A percentile compares a stretch with the other conserved stretches of the same genome.
phyloP scores from a whole-genome alignment of 2,329 filamentous ascomycete genomes.

The Mycocentrospora acerina region DNA sequence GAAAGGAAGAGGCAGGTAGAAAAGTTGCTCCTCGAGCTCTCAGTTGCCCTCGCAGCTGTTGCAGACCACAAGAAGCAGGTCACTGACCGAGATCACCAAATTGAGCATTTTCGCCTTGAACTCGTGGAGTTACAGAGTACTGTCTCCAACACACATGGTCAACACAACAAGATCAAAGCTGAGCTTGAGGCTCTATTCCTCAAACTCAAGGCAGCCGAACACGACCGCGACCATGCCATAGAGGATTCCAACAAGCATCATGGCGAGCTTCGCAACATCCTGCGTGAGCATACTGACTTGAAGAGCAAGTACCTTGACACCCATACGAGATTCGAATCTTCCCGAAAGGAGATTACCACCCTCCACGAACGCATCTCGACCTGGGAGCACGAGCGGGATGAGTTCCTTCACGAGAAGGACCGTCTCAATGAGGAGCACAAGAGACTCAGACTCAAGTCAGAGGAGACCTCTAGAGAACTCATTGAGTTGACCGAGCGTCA shows the following conservation, averaged over 20 bases:
- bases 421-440: slow-evolving; percentile 27
- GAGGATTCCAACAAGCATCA: slow-evolving; percentile 25
- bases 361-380: slow-evolving; percentile 24
- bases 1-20: slow-evolving; percentile 25
- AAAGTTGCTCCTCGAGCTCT: slow-evolving; percentile 24
- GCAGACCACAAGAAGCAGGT: slow-evolving; percentile 28
- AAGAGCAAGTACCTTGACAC: slow-evolving; percentile 24
- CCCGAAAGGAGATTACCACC: slow-evolving; percentile 23
- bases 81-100: slow-evolving; percentile 19
- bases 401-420: slow-evolving; percentile 27
- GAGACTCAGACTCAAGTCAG: slow-evolving; percentile 16
- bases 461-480: slow-evolving; percentile 22
- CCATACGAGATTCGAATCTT: slow-evolving; percentile 19
- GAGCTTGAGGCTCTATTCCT: slow-evolving; percentile 18
- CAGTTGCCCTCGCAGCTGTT: slow-evolving; percentile 17
- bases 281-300: slow-evolving; percentile 25
- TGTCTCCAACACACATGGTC: slow-evolving; percentile 6
- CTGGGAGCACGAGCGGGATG: slow-evolving; percentile 24
- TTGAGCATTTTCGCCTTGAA: slow-evolving; percentile 19
- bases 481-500: slow-evolving; percentile 24
- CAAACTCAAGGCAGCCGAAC: slow-evolving; percentile 20
- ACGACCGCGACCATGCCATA: slow-evolving; percentile 21
- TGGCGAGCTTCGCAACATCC: slow-evolving; percentile 19
- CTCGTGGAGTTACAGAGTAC: slow-evolving; percentile 16
- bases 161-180: slow-evolving; percentile 19